Evolutionary conservation across 78 protist genomes (phyloP), one percentile per base, ranked within the genome.

Genomic region (Polysphondylium violaceum): DNA sequence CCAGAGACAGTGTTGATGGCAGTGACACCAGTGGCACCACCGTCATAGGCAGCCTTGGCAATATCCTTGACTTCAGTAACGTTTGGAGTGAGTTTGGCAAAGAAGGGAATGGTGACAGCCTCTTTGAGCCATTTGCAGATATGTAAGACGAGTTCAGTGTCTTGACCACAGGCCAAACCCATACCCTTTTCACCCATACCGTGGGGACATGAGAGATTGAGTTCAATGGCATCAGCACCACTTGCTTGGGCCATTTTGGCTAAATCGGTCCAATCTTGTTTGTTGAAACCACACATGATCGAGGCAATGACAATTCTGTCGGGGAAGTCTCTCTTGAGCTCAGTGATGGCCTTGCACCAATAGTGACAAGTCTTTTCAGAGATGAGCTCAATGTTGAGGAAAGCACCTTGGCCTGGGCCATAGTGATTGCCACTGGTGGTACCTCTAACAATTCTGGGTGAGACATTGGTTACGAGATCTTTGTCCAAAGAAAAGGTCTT

Each of bases 171-270:
- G 2, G 98, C 99, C 16, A 97, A 74, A 76, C 98, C 99, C 98
- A 98, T 96, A 38, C 97, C 98, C 27, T 77, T 83, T 91, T 96
- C 98, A 33, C 96, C 96, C 97, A 96, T 94, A 71, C 98, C 99
- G 68, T 98, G 98, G 35, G 99, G 99, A 95, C 99, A 98, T 8
- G 98, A 96, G 25, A 98, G 77, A 88, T 98, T 98, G 58, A 97
- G 83, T 89, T 98, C 99, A 14, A 97, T 67, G 14, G 95, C 96
- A 61, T 97, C 98, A 14, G 98, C 94, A 41, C 96, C 96, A 0
- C 98, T 73, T 0, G 79, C 98, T 35, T 61, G 92, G 2, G 98
- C 88, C 94, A 73, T 25, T 61, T 69, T 79, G 44, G 97, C 97
- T 1, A 98, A 79, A 61, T 85, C 92, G 25, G 90, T 60, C 99